Evolutionary conservation across 495 filamentous ascomycete genomes (phyloP).

Genomic region (Hyaloscypha hepaticicola): DNA sequence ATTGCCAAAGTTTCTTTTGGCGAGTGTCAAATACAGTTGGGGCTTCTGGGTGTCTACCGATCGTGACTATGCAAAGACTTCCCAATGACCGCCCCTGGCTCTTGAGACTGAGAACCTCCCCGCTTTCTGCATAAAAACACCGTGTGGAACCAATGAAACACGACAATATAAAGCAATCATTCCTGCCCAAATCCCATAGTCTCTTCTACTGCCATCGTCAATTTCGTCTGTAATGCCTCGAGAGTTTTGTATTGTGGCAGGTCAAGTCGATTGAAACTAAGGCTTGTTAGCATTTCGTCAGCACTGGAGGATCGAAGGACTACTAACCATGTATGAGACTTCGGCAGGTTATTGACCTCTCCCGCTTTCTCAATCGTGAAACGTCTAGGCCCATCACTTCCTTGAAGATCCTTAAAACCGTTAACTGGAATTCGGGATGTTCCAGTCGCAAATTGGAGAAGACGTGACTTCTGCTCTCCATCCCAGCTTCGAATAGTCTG

Average conservation of each 20-base stretch:
- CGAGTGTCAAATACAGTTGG: conserved; percentile 14
- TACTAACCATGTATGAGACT: conserved; percentile 95
- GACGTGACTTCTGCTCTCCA: conserved; percentile 93
- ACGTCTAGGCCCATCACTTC: conserved; percentile 88
- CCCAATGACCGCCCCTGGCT: conserved; percentile 1
- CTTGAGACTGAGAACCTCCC: conserved; percentile 1
- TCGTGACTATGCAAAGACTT: conserved; percentile 7
- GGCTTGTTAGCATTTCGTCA: conserved; percentile 35
- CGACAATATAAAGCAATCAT: conserved; percentile 43
- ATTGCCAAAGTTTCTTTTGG: conserved; percentile 10
- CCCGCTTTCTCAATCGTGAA: conserved; percentile 99
- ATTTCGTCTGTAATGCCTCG: conserved; percentile 79
- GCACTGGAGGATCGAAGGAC: conserved; percentile 3
- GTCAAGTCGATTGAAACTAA: conserved; percentile 95
- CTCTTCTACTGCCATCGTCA: conserved; percentile 97
- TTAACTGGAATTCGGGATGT: conserved; percentile 98
- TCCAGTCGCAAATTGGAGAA: conserved; percentile 96
- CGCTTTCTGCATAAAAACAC: conserved; percentile 21
- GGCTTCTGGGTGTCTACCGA: not conserved
- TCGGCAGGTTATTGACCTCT: conserved; percentile 83
- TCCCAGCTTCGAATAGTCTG: conserved; percentile 95
- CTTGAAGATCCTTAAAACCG: conserved; percentile 98
- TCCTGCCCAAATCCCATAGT: conserved; percentile 99
- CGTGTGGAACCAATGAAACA: conserved; percentile 19
- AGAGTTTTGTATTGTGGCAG: conserved; percentile 89